Base-by-base conservation (phyloP, 192 early-diverging fungal species). In the Entomortierella parvispora region DNA sequence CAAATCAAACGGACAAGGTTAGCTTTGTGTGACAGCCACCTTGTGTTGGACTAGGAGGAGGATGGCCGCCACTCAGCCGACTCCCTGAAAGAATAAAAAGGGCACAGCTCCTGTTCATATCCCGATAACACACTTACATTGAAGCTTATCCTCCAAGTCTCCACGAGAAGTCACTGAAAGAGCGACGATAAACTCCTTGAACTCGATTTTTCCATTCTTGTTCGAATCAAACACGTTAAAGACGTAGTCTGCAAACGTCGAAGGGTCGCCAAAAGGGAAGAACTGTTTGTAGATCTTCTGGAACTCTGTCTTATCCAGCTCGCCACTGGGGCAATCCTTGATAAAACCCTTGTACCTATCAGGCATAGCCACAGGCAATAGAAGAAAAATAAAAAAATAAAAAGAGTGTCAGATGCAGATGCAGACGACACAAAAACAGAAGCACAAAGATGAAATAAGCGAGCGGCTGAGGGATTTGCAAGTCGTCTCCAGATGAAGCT, bases 241-340 rank as follows among this genome's bases (percentile, higher is more conserved):
- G 2, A 95, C 94, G 70, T 90, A 90, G 79, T 96, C 92, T 10
- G 96, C 93, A 82, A 95, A 98, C 45, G 86, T 85, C 45, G 91
- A 89, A 7, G 94, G 88, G 76, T 98, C 94, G 28, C 96, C 96
- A 79, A 98, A 97, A n/a, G 96, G 95, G 67, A 98, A 98, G 75
- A 94, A 97, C 65, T 94, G 92, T 81, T 97, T 96, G 84, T 96
- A 98, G 56, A 97, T 95, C 55, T 93, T 90, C 79, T 91, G 91
- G 66, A 98, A 97, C 65, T 95, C 92, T 3, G 89, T 81, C 70
- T 90, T 88, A 85, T 93, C 89, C 32, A 98, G 85, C 72, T 90
- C 81, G 28, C 96, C 96, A 8, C 85, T 82, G 9, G 96, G 96
- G 65, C 94, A 96, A 69, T 96, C 95, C 81, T 94, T 95, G 49